Percentiles rank a stretch among this genome's conserved stretches.
Evolutionary conservation across 345 rosid species (phyloP).

Genomic region (Schrenkiella parvula): DNA sequence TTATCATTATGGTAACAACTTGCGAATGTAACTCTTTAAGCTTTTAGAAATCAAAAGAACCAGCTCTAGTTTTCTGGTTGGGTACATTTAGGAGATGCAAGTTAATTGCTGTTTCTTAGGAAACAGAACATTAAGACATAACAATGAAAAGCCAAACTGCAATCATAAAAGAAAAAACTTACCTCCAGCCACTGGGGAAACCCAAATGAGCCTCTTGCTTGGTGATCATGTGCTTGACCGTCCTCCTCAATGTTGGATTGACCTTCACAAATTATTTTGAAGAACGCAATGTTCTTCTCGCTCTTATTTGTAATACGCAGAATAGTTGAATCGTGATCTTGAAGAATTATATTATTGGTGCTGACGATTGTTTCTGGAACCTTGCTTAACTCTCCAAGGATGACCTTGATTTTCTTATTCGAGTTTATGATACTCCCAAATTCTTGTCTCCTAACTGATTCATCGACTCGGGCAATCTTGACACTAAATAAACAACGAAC

Average conservation of each 20-base stretch:
- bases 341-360: conserved; percentile 58
- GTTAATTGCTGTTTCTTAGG: neutral
- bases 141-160: neutral
- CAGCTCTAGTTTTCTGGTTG: neutral
- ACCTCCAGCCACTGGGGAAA: conserved; percentile 88
- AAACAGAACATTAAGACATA: too few relatives aligned
- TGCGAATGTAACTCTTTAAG: neutral
- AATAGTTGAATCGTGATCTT: conserved; percentile 54
- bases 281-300: conserved; percentile 45
- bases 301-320: conserved; percentile 65
- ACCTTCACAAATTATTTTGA: conserved; percentile 60
- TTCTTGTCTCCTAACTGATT: conserved; percentile 72
- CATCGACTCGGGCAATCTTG: conserved; percentile 63
- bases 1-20: neutral
- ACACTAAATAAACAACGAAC: conserved; percentile 62
- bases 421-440: conserved; percentile 49
- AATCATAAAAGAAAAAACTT: conserved; percentile 23
- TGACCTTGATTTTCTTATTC: conserved; percentile 50
- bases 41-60: neutral
- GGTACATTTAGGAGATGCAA: neutral
- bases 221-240: conserved; percentile 46
- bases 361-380: conserved; percentile 76
- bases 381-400: conserved; percentile 45
- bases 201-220: conserved; percentile 57
- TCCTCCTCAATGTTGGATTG: conserved; percentile 53